A percentile compares a stretch with the other conserved stretches of the same genome.
Evolutionary conservation across 805 yeast species (phyloP).

Genomic region (Cyberlindnera nakhonratchasimensis): DNA sequence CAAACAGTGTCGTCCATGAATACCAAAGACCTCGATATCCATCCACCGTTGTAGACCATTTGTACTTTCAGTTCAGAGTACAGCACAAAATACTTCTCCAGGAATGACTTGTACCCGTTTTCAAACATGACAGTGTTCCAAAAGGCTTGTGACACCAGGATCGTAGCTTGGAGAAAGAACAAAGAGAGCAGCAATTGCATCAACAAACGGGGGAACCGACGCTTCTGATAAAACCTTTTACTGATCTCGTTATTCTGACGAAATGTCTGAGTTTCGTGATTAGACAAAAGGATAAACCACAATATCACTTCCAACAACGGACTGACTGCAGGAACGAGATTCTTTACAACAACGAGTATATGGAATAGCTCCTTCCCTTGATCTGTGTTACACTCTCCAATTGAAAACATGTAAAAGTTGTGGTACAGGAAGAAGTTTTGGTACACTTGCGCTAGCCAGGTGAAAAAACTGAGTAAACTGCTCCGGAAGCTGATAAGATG

Average conservation of each 20-base stretch:
- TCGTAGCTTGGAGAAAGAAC: neutral
- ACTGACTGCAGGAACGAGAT: neutral
- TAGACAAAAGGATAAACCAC: neutral
- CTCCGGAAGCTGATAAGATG: neutral
- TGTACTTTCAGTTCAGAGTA: neutral
- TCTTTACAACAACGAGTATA: neutral
- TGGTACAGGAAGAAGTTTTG: neutral
- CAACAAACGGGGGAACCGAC: neutral
- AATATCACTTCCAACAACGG: neutral
- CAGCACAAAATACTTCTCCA: neutral
- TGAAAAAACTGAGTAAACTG: neutral
- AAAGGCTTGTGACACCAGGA: neutral
- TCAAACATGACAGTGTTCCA: conserved; percentile 4
- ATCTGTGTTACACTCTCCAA: neutral
- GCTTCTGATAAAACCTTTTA: neutral
- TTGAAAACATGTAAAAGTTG: neutral
- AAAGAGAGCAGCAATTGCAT: neutral
- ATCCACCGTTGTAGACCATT: conserved; percentile 1
- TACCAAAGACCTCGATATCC: neutral
- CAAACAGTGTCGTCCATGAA: neutral
- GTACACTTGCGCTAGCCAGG: neutral
- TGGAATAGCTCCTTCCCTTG: neutral
- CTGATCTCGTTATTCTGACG: neutral
- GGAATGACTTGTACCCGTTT: conserved; percentile 1
- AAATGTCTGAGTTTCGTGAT: neutral